Evolutionary conservation across 495 filamentous ascomycete genomes (phyloP), one percentile per base, ranked within the genome.

Genomic region (Aspergillus funiculosus): DNA sequence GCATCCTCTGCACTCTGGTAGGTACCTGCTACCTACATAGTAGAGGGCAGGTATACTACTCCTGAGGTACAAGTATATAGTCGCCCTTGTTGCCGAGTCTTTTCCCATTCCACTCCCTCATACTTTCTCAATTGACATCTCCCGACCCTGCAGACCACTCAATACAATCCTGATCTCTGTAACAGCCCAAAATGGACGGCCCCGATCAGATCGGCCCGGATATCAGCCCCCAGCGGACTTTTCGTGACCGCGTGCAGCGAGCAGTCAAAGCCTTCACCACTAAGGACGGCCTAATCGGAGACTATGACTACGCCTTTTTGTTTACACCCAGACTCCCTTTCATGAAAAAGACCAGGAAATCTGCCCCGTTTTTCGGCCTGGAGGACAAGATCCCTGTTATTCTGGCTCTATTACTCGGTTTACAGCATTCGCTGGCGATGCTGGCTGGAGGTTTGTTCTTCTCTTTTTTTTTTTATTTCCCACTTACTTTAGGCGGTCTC

Each of bases 291-390:
- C 72, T 95, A 21, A 60, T 95, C 48, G 89, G 89, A 24, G 72
- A 81, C 51, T 95, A 95, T 60, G 87, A 95, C 69, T 95, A 95
- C 78, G 81, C 66, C 34, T 80, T 78, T 60, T 69, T 85, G 13
- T 89, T 89, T 64, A 78, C 72, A 31, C 90, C 90, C 4, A 86
- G 87, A 44, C 59, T 95, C 9, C 90, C 89, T 2, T 95, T 94
- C 67, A 80, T 91, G 71, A 80, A 76, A 50, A 83, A 79, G 59
- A 55, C 72, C 1, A 72, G 71, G 27, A 67, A 72, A 50, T 69
- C 76, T 1, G 79, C 85, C 5, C 89, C 89, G 17, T 95, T 95
- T 67, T 95, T 94, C 61, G 90, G 87, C 17, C 79, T 94, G 13
- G 75, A 95, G 49, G 87, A 94, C 60, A 72, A 69, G 15, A 85